Evolutionary conservation across 345 rosid genomes (phyloP), one percentile per base, ranked within the genome.

Genomic region (Clausena lansium): DNA sequence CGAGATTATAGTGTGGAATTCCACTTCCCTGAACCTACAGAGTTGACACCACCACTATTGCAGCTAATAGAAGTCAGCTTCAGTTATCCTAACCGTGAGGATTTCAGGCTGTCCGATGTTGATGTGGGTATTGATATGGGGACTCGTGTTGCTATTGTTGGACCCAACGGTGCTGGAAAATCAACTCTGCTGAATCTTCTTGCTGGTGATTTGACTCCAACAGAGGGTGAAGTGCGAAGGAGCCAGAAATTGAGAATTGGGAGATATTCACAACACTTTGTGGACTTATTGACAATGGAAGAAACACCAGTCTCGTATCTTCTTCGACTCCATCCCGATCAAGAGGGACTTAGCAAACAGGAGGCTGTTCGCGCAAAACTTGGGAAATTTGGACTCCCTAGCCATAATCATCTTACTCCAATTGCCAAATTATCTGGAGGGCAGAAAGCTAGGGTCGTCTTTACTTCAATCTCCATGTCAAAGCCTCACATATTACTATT

Each of bases 81-180:
- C 86, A 80, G 93, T 71, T 96, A 96, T 79, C 98, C 98, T 10
- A 89, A 85, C 65, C 84, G 99, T 24, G 83, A 83, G 33, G 98
- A 96, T 79, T 94, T 96, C 83, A 91, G 84, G 81, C 94, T 92
- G 57, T 81, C 94, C 0, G 78, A 92, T 78, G 94, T 96, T 69
- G 99, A 96, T 83, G 94, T 91, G 59, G 99, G 99, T 74, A 94
- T 96, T 69, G 99, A 96, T 84, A 94, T 96, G 99, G 98, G 97
- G 68, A 94, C 99, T 57, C 85, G 97, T 10, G 98, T 92, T 11
- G 99, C 98, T 33, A 94, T 94, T 38, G 94, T 92, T 67, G 99
- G 99, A 75, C 97, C 99, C 38, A 94, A 91, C 55, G 98, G 99
- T 69, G 99, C 99, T 66, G 99, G 97, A 64, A 96, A 96, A 78